Evolutionary conservation across 2,329 filamentous ascomycete species (phyloP).

Genomic region (Colletotrichum lentis): DNA sequence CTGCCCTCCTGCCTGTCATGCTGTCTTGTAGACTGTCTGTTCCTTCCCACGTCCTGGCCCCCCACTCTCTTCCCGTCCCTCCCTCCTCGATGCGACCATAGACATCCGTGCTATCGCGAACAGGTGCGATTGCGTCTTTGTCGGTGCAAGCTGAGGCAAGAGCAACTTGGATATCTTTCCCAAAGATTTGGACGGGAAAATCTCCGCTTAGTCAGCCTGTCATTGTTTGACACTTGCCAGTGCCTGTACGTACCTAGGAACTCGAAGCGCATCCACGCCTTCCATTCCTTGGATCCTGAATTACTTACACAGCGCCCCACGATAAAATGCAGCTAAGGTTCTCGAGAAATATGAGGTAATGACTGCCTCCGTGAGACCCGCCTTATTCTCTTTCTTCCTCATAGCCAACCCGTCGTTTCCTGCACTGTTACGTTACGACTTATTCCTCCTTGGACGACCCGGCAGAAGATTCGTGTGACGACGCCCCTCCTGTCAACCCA

Average conservation of each 20-base stretch:
- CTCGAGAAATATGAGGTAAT: constrained; percentile 6
- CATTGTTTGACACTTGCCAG: background rate
- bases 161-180: background rate
- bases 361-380: background rate
- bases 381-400: background rate
- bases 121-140: constrained; percentile 4
- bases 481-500: background rate
- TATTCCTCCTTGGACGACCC: background rate
- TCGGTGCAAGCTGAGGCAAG: too few species aligned
- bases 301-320: background rate
- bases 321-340: background rate
- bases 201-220: background rate
- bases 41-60: constrained; percentile 1
- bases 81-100: constrained; percentile 7
- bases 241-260: background rate
- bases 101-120: background rate
- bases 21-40: background rate
- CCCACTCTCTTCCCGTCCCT: constrained; percentile 33
- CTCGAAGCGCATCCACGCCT: constrained; percentile 11
- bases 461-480: background rate
- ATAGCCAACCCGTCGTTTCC: background rate
- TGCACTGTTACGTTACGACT: background rate
- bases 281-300: background rate
- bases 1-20: background rate
- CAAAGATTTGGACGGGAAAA: background rate